Evolutionary conservation across 768 basidiomycete genomes (phyloP), one percentile per base, ranked within the genome.

Genomic region (Hydnum rufescens): DNA sequence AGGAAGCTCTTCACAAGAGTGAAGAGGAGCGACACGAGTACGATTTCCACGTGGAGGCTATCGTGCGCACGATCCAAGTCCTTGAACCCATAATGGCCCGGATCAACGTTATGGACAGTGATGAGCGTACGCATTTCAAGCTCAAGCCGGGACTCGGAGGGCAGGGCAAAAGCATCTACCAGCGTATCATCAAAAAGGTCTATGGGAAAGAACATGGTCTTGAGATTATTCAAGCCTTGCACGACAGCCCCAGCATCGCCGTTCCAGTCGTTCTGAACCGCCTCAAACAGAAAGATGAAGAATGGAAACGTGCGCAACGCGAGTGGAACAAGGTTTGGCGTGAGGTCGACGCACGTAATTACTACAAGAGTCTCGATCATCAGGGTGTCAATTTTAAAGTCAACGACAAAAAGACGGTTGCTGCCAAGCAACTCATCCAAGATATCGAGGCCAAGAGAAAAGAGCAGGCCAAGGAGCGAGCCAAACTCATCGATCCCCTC

Each of bases 21-120:
- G 95, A 99, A 65, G 93, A 99, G 65, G 95, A 99, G 65, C 78
- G 95, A 28, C 89, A 96, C 66, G 93, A 97, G 65, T 97, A 88
- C 63, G 90, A 95, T 59, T 90, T 92, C 55, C 85, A 92, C 59
- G 76, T 99, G 39, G 89, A 95, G 62, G 87, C 82, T 18, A 77
- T 97, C 58, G 68, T 77, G 5, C 79, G 92, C 42, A 96, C 92
- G 13, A 93, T 97, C 60, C 77, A 85, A 1, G 68, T 93, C 42
- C 74, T 99, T 53, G 89, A 97, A 61, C 92, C 92, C 2, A 72
- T 97, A 54, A 75, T 77, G 53, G 72, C 71, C 25, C 80, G 89
- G 34, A 81, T 99, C 59, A 79, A 83, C 57, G 77, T 80, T 57
- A 95, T 97, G 90, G 71, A 79, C 28, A 70, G 75, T 43, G 90